phyloP scores from a whole-genome alignment of 2,329 filamentous ascomycete genomes.

The Fusarium floridanum region DNA sequence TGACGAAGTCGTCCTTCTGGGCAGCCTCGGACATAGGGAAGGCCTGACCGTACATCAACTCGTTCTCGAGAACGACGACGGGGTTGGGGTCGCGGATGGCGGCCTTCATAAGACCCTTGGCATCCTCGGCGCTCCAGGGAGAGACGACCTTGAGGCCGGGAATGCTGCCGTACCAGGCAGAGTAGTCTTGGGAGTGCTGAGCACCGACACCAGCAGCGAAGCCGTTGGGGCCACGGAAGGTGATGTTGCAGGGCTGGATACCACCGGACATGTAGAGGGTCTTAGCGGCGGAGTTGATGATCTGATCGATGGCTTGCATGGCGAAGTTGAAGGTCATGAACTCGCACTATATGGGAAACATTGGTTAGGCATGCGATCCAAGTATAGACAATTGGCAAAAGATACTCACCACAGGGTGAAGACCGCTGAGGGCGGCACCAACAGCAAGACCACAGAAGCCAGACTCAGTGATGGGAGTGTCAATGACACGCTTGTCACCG shows the following conservation, averaged over 20 bases:
- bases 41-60: conserved; percentile 89
- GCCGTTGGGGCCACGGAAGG: conserved; percentile 98
- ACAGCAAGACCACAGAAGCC: conserved; percentile 95
- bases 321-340: conserved; percentile 99
- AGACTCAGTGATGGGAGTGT: conserved; percentile 97
- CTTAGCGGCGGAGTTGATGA: conserved; percentile 99
- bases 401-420: conserved; percentile 88
- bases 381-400: not conserved
- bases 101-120: conserved; percentile 97
- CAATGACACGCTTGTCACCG: conserved; percentile 96
- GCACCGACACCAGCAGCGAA: conserved; percentile 96
- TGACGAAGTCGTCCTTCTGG: conserved; percentile 95
- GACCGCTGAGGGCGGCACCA: conserved; percentile 92
- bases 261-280: conserved; percentile 99
- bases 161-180: conserved; percentile 98
- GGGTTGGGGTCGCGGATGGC: conserved; percentile 99
- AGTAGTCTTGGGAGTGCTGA: conserved; percentile 99
- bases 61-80: conserved; percentile 90
- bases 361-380: conserved; percentile 25
- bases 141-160: conserved; percentile 97
- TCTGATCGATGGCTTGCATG: conserved; percentile 99
- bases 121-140: conserved; percentile 97
- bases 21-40: conserved; percentile 99
- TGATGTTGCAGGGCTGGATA: conserved; percentile 99
- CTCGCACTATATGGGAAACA: conserved; percentile 75